These are phyloP conservation scores for Obelidium mucronatum DNA, from an alignment of 192 early-diverging fungal species.

Conservation along the genomic window DNA sequence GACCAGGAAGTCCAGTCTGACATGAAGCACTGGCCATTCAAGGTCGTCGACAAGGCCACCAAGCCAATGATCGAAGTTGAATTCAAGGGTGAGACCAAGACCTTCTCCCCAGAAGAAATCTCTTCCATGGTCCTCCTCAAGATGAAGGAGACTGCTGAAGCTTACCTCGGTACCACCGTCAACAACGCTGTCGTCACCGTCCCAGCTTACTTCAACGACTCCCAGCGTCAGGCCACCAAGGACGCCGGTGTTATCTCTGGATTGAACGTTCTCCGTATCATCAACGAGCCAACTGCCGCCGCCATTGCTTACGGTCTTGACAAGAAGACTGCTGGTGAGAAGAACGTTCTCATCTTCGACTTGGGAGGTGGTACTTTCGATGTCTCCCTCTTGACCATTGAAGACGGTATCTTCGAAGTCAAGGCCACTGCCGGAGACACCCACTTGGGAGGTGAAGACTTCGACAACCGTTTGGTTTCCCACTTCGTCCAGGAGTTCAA, in stretches of 20 bases:
- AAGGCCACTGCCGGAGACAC: slow-evolving; percentile 99
- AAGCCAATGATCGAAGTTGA: slow-evolving; percentile 93
- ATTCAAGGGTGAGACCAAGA: slow-evolving; percentile 97
- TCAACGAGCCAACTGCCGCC: slow-evolving; percentile 99
- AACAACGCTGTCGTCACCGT: slow-evolving; percentile 97
- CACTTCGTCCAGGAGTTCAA: slow-evolving; percentile 97
- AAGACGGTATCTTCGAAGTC: slow-evolving; percentile 98
- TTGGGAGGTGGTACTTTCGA: slow-evolving; percentile 98
- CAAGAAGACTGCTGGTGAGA: slow-evolving; percentile 90
- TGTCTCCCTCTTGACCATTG: slow-evolving; percentile 96
- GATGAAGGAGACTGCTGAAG: slow-evolving; percentile 97
- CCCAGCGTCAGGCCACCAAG: slow-evolving; percentile 99
- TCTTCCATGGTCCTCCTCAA: slow-evolving; percentile 97
- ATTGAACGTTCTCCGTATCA: slow-evolving; percentile 98
- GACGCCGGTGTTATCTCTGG: slow-evolving; percentile 97
- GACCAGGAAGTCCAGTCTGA: slow-evolving; percentile 96
- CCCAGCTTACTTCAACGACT: slow-evolving; percentile 99
- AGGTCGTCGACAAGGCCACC: slow-evolving; percentile 84
- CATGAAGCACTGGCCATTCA: slow-evolving; percentile 99
- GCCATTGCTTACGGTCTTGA: slow-evolving; percentile 99
- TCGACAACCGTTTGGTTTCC: slow-evolving; percentile 97
- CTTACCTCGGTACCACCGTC: slow-evolving; percentile 84
- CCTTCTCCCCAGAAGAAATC: slow-evolving; percentile 96
- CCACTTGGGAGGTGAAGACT: slow-evolving; percentile 99
- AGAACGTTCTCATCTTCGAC: slow-evolving; percentile 97